Conservation (phyloP, 371 early-diverging fungal species). For the Vairimorpha ceranae region DNA sequence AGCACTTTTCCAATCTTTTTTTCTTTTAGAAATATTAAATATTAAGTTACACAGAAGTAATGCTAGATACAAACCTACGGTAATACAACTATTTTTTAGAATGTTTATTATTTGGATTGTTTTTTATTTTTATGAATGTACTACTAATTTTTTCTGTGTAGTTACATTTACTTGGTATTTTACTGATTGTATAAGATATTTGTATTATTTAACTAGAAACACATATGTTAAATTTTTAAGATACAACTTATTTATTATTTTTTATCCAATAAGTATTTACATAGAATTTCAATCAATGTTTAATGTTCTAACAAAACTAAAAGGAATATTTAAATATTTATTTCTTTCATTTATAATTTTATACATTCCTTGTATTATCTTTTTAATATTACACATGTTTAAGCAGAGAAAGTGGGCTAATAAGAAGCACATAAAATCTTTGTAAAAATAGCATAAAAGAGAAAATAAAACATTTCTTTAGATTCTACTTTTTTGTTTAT, state of each 20-base stretch:
- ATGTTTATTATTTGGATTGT: conserved; percentile 43
- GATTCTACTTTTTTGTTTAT: background rate
- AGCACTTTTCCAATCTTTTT: conserved; percentile 42
- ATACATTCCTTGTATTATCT: conserved; percentile 26
- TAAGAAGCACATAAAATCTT: background rate
- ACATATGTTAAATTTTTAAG: conserved; percentile 25
- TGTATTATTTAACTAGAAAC: conserved; percentile 37
- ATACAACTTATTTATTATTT: conserved; percentile 47
- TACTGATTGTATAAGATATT: conserved; percentile 43
- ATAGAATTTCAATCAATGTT: conserved; percentile 28
- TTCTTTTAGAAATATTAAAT: conserved; percentile 46
- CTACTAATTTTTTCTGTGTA: conserved; percentile 24
- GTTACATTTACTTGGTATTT: conserved; percentile 36
- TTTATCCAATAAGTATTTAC: conserved; percentile 40
- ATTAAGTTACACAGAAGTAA: conserved; percentile 33
- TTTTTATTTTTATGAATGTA: conserved; percentile 14
- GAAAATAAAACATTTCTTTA: background rate
- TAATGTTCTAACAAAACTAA: background rate
- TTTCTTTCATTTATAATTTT: conserved; percentile 1
- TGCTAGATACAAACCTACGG: conserved; percentile 37
- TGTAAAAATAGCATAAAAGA: background rate
- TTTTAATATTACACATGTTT: conserved; percentile 39
- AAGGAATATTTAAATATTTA: background rate
- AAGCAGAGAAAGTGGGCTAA: conserved; percentile 16
- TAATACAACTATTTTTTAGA: conserved; percentile 40